A percentile compares a stretch with the other conserved stretches of the same genome.
These are phyloP conservation scores for Plenodomus biglobosus DNA, from an alignment of 2,329 filamentous ascomycete genomes.

Conservation along the genomic window DNA sequence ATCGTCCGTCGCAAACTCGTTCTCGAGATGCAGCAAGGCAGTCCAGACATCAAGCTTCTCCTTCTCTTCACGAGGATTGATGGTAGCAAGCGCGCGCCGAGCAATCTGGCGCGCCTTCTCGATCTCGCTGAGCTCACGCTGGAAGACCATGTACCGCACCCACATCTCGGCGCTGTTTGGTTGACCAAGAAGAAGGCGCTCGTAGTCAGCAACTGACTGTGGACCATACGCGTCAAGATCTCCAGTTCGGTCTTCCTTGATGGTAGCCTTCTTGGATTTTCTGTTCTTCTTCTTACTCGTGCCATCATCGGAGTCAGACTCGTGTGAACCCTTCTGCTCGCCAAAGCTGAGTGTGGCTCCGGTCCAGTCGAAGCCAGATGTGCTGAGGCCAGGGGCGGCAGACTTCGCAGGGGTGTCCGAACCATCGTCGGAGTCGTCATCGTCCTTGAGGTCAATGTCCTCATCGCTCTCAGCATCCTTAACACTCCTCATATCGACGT, in stretches of 20 bases:
- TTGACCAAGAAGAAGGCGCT: conserved; percentile 86
- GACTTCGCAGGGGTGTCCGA: conserved; percentile 22
- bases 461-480: conserved; percentile 43
- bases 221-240: conserved; percentile 87
- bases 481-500: conserved; percentile 50
- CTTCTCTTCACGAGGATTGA: conserved; percentile 84
- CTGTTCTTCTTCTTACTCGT: conserved; percentile 65
- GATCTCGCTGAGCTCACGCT: conserved; percentile 87
- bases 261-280: conserved; percentile 67
- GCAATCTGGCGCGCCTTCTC: conserved; percentile 86
- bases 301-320: conserved; percentile 57
- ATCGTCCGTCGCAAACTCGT: conserved; percentile 82
- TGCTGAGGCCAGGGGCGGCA: conserved; percentile 60
- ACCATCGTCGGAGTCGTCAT: conserved; percentile 40
- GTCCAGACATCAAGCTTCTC: conserved; percentile 97
- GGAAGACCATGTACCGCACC: conserved; percentile 99
- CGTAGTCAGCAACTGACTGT: conserved; percentile 87
- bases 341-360: conserved; percentile 59
- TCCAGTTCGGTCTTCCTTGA: conserved; percentile 86
- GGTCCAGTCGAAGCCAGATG: conserved; percentile 85
- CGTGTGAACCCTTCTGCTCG: conserved; percentile 57
- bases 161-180: conserved; percentile 92
- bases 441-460: conserved; percentile 38
- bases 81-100: conserved; percentile 85
- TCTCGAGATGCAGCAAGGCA: conserved; percentile 90